Base-by-base conservation (phyloP, 805 yeast genomes). In the Yamadazyma takamatsuzukensis region DNA sequence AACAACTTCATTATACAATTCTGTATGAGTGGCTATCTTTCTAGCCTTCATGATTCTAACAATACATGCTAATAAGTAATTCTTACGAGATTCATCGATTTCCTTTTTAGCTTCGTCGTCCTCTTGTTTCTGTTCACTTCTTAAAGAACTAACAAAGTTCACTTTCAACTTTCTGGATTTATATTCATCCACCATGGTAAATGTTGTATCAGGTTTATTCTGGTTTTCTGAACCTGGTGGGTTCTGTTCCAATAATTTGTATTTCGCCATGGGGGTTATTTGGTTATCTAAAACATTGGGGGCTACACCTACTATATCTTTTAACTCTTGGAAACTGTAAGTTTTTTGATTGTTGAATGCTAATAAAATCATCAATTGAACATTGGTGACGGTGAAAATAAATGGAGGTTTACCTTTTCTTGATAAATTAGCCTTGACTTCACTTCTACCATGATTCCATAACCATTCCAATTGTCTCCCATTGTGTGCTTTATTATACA, bases 31-130 rank as follows among this genome's bases (percentile, higher is more conserved):
- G 48, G 86, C 67, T 27, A 70, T 71, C 56, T 88, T 84, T 52
- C 96, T 74, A 1, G 96, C 89, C 65, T 90, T 90, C 97, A 90
- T 93, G 52, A 90, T 85, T 49, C 98, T 75, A 24, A 90, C 97
- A 60, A 93, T 87, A 51, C 95, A 85, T 2, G 97, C 96, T 52
- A 87, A 85, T 48, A 93, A 68, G 61, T 80, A 81, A 52, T 83
- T 78, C 60, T 82, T 83, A 53, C 96, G 76, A 40, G 88, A 88
- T 49, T 87, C 93, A 48, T 81, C 87, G 30, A 90, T 78, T 51
- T 88, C 95, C 55, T 77, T 80, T 44, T 76, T 81, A 2, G 88
- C 74, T 37, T 82, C 87, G 21, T 78, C 86, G 21, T 73, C 68
- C 45, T 86, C 96, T 41, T 72, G 82, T 45, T 72, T 75, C 11